phyloP scores from a whole-genome alignment of 2,329 filamentous ascomycete species.

The Diplodia intermedia region DNA sequence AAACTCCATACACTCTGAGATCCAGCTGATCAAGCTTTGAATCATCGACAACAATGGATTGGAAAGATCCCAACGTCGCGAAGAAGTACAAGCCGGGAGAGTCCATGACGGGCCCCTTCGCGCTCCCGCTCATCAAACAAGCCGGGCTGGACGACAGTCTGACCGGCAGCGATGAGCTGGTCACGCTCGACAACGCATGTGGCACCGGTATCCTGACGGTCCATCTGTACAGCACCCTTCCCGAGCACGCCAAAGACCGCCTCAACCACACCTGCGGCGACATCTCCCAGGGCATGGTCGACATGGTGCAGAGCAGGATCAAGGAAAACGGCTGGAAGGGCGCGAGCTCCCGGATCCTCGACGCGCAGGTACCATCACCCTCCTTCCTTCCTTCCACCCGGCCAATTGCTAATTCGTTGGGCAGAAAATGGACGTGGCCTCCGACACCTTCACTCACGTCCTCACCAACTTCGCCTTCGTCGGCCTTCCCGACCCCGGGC shows the following conservation, averaged over 20 bases:
- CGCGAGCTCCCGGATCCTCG: constrained; percentile 52
- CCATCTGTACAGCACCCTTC: constrained; percentile 52
- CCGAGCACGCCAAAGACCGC: constrained; percentile 47
- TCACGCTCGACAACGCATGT: constrained; percentile 62
- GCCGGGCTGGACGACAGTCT: constrained; percentile 38
- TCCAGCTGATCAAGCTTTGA: neutral
- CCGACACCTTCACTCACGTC: constrained; percentile 38
- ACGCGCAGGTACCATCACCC: constrained; percentile 53
- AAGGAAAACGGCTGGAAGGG: constrained; percentile 56
- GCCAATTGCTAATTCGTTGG: neutral
- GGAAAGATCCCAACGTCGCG: constrained; percentile 37
- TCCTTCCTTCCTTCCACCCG: neutral
- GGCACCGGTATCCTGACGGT: constrained; percentile 60
- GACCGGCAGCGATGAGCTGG: constrained; percentile 34
- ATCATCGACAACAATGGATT: constrained; percentile 13
- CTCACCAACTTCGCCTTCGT: constrained; percentile 59
- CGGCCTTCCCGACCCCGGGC: constrained; percentile 53
- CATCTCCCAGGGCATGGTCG: constrained; percentile 53
- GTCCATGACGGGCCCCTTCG: constrained; percentile 43
- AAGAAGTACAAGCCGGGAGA: constrained; percentile 43
- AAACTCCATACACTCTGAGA: neutral
- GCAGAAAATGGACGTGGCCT: constrained; percentile 26
- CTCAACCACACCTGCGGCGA: constrained; percentile 62
- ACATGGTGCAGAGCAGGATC: constrained; percentile 50
- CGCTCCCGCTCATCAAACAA: constrained; percentile 41